Evolutionary conservation across 2,329 filamentous ascomycete genomes (phyloP).

Genomic region (Massarina eburnea): DNA sequence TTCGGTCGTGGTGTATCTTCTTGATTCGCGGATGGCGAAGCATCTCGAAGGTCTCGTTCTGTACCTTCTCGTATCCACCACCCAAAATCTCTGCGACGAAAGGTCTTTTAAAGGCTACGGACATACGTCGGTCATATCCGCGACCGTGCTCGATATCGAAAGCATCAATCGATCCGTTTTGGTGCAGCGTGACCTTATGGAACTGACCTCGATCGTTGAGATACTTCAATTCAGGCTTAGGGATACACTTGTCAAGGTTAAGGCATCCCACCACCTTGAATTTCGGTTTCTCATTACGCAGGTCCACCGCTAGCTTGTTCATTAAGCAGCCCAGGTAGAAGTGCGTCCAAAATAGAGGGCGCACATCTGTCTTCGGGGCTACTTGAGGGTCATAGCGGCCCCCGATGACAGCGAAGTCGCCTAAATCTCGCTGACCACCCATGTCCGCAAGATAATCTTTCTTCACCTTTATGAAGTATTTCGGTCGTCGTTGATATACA

Average conservation of each 20-base stretch:
- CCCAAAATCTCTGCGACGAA: constrained; percentile 80
- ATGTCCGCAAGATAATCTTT: constrained; percentile 81
- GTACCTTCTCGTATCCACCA: constrained; percentile 74
- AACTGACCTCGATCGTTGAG: constrained; percentile 48
- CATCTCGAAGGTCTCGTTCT: constrained; percentile 70
- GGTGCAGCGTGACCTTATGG: constrained; percentile 27
- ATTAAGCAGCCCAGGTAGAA: constrained; percentile 77
- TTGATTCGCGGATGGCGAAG: constrained; percentile 74
- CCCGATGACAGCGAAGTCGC: constrained; percentile 79
- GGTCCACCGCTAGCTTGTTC: constrained; percentile 63
- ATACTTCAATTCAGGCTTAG: constrained; percentile 46
- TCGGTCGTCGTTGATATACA: constrained; percentile 28
- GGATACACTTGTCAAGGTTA: constrained; percentile 51
- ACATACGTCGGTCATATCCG: constrained; percentile 34
- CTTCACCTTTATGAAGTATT: constrained; percentile 77
- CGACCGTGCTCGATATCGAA: constrained; percentile 27
- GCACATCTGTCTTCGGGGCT: constrained; percentile 58
- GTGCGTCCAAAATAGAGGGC: constrained; percentile 70
- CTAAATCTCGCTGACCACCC: constrained; percentile 66
- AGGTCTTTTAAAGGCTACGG: constrained; percentile 66
- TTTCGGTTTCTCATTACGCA: constrained; percentile 55
- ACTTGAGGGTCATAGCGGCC: constrained; percentile 69
- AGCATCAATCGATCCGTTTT: constrained; percentile 18
- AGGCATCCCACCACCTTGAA: constrained; percentile 67
- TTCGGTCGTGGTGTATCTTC: constrained; percentile 77